Conservation (phyloP, 2,329 filamentous ascomycete genomes). For the Calonectria hongkongensis region DNA sequence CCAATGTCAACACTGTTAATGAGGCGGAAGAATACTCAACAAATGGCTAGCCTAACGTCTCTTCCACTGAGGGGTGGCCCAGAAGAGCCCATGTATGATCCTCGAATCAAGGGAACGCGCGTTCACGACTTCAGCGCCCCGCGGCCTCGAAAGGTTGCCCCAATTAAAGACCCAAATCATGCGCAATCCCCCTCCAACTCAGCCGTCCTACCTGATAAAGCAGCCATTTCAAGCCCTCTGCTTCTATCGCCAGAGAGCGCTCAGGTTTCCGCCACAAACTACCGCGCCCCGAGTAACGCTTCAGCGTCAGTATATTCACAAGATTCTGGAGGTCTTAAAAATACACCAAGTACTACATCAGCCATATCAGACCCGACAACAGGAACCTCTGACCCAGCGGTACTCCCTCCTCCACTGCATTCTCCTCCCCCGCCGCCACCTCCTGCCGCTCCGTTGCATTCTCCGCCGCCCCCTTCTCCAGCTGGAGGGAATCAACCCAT, state of each 20-base stretch:
- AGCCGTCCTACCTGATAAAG: constrained; percentile 45
- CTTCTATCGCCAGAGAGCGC: constrained; percentile 33
- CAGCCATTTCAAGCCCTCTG: constrained; percentile 38
- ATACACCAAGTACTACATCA: constrained; percentile 55
- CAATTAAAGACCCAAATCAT: constrained; percentile 44
- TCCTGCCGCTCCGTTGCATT: not conserved
- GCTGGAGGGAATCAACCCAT: constrained; percentile 54
- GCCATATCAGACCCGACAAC: constrained; percentile 50
- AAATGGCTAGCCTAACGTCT: constrained; percentile 64
- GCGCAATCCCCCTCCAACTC: constrained; percentile 41
- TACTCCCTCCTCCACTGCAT: constrained; percentile 37
- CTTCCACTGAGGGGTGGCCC: constrained; percentile 62
- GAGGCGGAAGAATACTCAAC: constrained; percentile 73
- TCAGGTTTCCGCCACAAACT: constrained; percentile 44
- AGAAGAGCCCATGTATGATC: constrained; percentile 74
- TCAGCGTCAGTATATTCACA: constrained; percentile 57
- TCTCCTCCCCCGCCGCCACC: constrained; percentile 55
- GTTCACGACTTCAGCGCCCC: constrained; percentile 81
- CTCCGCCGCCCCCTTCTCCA: constrained; percentile 59
- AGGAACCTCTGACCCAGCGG: constrained; percentile 33
- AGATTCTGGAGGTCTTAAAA: constrained; percentile 53
- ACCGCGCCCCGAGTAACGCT: constrained; percentile 56
- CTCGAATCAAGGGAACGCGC: constrained; percentile 77
- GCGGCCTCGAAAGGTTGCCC: constrained; percentile 63
- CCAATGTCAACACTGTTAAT: constrained; percentile 75